A percentile compares a stretch with the other conserved stretches of the same genome.
Conservation (phyloP, 805 yeast species). For the Metschnikowia santaceciliae region DNA sequence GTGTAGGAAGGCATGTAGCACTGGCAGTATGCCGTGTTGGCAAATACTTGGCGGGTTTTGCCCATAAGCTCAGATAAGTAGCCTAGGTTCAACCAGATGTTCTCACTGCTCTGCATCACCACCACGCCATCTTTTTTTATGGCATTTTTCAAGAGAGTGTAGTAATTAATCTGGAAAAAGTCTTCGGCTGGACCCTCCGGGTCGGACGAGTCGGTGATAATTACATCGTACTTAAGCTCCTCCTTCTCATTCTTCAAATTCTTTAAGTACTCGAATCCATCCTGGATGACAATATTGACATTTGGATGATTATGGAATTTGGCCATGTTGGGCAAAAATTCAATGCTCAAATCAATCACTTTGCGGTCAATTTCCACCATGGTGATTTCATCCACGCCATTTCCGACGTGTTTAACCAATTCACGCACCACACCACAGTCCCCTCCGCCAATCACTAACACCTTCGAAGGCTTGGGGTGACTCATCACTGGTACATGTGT, state of each 20-base stretch:
- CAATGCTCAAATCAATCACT: slow-evolving; percentile 67
- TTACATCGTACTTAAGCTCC: slow-evolving; percentile 63
- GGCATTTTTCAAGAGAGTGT: slow-evolving; percentile 60
- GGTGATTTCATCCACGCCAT: slow-evolving; percentile 53
- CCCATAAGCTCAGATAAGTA: slow-evolving; percentile 46
- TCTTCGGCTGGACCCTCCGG: slow-evolving; percentile 96
- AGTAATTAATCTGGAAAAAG: slow-evolving; percentile 75
- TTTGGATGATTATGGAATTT: slow-evolving; percentile 57
- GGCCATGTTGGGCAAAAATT: slow-evolving; percentile 78
- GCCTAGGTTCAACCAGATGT: slow-evolving; percentile 66
- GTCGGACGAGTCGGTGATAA: slow-evolving; percentile 89
- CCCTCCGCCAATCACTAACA: slow-evolving; percentile 91
- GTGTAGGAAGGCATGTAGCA: slow-evolving; percentile 87
- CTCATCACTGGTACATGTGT: slow-evolving; percentile 77
- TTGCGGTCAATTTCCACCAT: slow-evolving; percentile 87
- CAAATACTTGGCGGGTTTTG: slow-evolving; percentile 54
- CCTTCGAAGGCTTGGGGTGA: slow-evolving; percentile 70
- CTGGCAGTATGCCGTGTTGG: slow-evolving; percentile 62
- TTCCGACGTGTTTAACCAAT: slow-evolving; percentile 62
- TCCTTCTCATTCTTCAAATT: slow-evolving; percentile 24
- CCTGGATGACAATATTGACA: slow-evolving; percentile 65
- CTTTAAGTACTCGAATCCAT: slow-evolving; percentile 77
- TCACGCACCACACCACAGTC: slow-evolving; percentile 95
- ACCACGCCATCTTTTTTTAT: slow-evolving; percentile 63
- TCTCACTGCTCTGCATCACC: slow-evolving; percentile 75